These are phyloP conservation scores for Candida insectorum DNA, from an alignment of 805 yeast genomes.

Conservation along the genomic window DNA sequence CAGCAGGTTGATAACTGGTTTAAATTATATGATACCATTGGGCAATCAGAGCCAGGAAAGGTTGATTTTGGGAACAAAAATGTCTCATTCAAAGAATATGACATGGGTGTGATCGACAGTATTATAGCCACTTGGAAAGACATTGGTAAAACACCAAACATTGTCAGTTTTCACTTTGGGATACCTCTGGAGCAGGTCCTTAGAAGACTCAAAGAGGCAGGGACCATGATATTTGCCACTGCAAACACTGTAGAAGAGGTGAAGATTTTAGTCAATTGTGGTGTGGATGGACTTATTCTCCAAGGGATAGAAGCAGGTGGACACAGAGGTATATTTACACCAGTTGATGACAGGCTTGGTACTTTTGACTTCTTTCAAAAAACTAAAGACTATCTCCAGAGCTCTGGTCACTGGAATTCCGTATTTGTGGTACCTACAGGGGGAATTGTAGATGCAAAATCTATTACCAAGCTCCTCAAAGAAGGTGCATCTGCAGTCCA, in stretches of 20 bases:
- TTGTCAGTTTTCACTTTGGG: slow-evolving; percentile 57
- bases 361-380: slow-evolving; percentile 28
- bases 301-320: slow-evolving; percentile 70
- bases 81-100: slow-evolving; percentile 29
- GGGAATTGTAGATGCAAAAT: slow-evolving; percentile 40
- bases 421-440: slow-evolving; percentile 48
- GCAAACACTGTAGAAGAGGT: slow-evolving; percentile 49
- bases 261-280: slow-evolving; percentile 17
- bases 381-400: slow-evolving; percentile 16
- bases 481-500: slow-evolving; percentile 53
- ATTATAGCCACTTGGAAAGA: slow-evolving; percentile 12
- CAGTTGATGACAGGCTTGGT: slow-evolving; percentile 30
- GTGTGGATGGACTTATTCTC: slow-evolving; percentile 47
- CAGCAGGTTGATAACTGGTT: slow-evolving; percentile 17
- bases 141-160: slow-evolving; percentile 31
- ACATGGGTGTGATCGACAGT: no score
- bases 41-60: slow-evolving; percentile 4
- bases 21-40: slow-evolving; percentile 6
- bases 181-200: slow-evolving; percentile 32
- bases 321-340: slow-evolving; percentile 50
- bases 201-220: slow-evolving; percentile 27
- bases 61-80: slow-evolving; percentile 18
- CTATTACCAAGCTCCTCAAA: slow-evolving; percentile 26
- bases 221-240: slow-evolving; percentile 42
- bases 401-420: no score